Base-by-base conservation (phyloP, 169 alveolate genomes). In the Eimeria maxima region DNA sequence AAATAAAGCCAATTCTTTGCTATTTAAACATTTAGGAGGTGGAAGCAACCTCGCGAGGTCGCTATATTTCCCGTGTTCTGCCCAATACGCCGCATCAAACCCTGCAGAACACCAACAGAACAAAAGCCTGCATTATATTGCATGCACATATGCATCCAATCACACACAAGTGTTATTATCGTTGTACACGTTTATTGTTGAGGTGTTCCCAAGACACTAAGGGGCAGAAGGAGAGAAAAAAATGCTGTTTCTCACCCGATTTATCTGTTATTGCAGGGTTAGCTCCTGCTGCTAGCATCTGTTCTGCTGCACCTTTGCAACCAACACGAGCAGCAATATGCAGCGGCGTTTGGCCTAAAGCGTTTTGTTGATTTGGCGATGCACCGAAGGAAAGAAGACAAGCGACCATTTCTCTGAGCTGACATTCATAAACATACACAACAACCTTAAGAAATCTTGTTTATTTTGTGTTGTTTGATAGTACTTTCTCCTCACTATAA, bases 51-150 rank as follows among this genome's bases (percentile, higher is more conserved):
- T 24, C 57, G 55, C 71, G 7, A 83, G n/a, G 33, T 74, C 95
- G 27, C 53, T 76, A 84, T 91, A 76, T 8, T 47, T 65, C 24
- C 55, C 81, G 47, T 33, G 44, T 38, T 74, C 65, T 11, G 95
- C 95, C 95, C 95, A 91, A 45, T 57, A 91, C 53, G 95, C 84
- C 44, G 95, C 80, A 6, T 83, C 84, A 55, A 91, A 91, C 22
- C 95, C 95, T 91, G 57, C 13, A 74, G 60, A 50, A 50, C 18
- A 50, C 57, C 57, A 50, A 50, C 57, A 50, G 22, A 14, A 13
- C n/a, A 57, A 8, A 57, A 18, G 24, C 67, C 24, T 57, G 67
- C n/a, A n/a, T 57, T 57, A 5, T 14, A 3, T 57, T 57, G 67
- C 24, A 57, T 13, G 24, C 7, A 57, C n/a, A 13, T 57, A 7